Base-by-base conservation (phyloP, 2,329 filamentous ascomycete genomes). In the Xylariaceae sp. region DNA sequence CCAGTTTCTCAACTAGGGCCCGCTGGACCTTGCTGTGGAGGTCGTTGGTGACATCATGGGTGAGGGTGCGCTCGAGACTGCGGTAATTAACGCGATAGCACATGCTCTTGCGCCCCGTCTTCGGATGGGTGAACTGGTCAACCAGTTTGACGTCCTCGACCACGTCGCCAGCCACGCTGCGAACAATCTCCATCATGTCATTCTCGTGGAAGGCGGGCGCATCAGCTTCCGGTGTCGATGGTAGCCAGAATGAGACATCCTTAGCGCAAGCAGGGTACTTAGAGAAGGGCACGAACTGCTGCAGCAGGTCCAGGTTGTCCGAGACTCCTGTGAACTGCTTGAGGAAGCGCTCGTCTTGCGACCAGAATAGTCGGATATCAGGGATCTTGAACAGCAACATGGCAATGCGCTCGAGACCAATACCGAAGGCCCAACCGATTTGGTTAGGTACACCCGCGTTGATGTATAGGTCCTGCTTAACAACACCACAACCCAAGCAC, bases 301-400 rank as follows among this genome's bases (percentile, higher is more conserved):
- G 78, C 53, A 88, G 71, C 49, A 67, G 71, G 49, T 74, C 70
- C 13, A 82, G 71, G 62, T 82, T 69, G 53, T 78, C 78, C 2
- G 81, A 82, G 2, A 87, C 78, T 45, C 84, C 84, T 18, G 76
- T 78, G 74, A 99, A 99, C 74, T 99, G 94, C 9, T 78, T 79
- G n/a, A 96, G 76, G 76, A 99, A 99, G 7, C 94, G 85, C 68
- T 81, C 71, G 73, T 99, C 94, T 57, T 80, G 79, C 37, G 90
- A 95, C 94, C 94, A 99, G 78, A 99, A 97, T 3, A 97, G 85
- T 10, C 94, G 88, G 67, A 99, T 99, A 71, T 99, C 94, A 0
- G 92, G 91, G 60, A 99, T 96, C 60, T 90, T 88, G 78, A 97
- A 99, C 23, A 99, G 84, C 42, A 99, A 83, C 94, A 99, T 99